Evolutionary conservation across 1,139 yeast genomes (phyloP).

Genomic region (Zygosaccharomyces pseudobailii): DNA sequence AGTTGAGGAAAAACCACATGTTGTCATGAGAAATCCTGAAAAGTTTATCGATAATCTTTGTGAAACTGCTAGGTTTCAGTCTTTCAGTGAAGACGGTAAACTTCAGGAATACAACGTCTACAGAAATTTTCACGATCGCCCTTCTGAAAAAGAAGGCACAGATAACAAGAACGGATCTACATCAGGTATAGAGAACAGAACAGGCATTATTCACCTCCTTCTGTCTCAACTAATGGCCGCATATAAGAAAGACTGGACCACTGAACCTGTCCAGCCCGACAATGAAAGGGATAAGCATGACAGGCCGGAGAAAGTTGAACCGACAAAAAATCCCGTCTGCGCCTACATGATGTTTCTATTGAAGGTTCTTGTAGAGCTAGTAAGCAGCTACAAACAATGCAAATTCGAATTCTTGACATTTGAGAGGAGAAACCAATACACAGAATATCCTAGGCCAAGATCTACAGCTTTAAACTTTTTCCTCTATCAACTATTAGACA

Average conservation of each 20-base stretch:
- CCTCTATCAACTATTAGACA: conserved; percentile 66
- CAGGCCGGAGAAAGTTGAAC: conserved; percentile 34
- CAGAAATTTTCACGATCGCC: conserved; percentile 33
- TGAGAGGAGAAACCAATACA: conserved; percentile 50
- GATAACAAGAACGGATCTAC: conserved; percentile 16
- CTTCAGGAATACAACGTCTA: conserved; percentile 25
- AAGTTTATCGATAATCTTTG: conserved; percentile 51
- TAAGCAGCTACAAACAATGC: conserved; percentile 74
- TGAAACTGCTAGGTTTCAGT: conserved; percentile 45
- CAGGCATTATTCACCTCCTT: conserved; percentile 60
- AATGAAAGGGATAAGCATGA: conserved; percentile 25
- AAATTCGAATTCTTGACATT: conserved; percentile 79
- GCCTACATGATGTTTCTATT: conserved; percentile 65
- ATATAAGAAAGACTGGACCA: conserved; percentile 48
- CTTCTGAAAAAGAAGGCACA: conserved; percentile 38
- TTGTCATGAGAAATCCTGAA: conserved; percentile 57
- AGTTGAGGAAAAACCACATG: conserved; percentile 51
- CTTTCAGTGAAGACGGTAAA: conserved; percentile 41
- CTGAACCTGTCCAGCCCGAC: conserved; percentile 33
- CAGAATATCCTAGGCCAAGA: conserved; percentile 51
- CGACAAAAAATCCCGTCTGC: conserved; percentile 46
- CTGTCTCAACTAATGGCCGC: conserved; percentile 61
- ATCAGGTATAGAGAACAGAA: conserved; percentile 31
- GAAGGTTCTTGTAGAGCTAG: conserved; percentile 62
- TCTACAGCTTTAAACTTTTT: conserved; percentile 74